Evolutionary conservation across 2,329 filamentous ascomycete species (phyloP).

Genomic region (Ambrosiella cleistominuta): DNA sequence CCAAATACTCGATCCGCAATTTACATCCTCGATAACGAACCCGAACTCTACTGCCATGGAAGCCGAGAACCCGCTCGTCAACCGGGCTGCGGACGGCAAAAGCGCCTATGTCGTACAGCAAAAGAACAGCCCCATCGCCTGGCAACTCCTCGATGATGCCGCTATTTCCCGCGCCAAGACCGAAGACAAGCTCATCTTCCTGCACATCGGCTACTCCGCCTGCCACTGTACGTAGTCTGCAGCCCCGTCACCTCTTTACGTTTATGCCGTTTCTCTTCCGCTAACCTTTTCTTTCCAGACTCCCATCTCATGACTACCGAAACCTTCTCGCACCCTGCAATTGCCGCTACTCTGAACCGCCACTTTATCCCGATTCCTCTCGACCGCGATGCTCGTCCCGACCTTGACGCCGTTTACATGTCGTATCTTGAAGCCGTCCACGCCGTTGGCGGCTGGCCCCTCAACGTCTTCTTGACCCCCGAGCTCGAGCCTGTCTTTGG

Average conservation of each 20-base stretch:
- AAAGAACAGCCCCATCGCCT: conserved; percentile 66
- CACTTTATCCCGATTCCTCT: conserved; percentile 83
- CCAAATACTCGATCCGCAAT: neutral
- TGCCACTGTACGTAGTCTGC: conserved; percentile 60
- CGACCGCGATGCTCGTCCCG: conserved; percentile 83
- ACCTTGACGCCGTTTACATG: conserved; percentile 94
- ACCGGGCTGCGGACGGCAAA: conserved; percentile 22
- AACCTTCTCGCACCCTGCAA: conserved; percentile 67
- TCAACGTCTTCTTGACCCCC: conserved; percentile 93
- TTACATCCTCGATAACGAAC: neutral
- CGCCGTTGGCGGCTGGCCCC: conserved; percentile 77
- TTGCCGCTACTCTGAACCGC: conserved; percentile 68
- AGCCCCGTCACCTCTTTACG: conserved; percentile 10
- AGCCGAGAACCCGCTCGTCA: conserved; percentile 14
- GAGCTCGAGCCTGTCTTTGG: conserved; percentile 88
- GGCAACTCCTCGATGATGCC: conserved; percentile 75
- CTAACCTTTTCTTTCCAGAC: conserved; percentile 29
- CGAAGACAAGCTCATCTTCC: conserved; percentile 76
- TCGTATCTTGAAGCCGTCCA: conserved; percentile 93
- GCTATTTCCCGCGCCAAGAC: conserved; percentile 58
- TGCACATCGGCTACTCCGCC: conserved; percentile 87
- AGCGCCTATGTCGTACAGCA: conserved; percentile 52
- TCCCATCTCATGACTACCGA: conserved; percentile 86
- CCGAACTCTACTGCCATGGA: neutral
- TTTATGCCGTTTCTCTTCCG: neutral